Base-by-base conservation (phyloP, 805 yeast genomes). In the Aciculoconidium aculeatum region DNA sequence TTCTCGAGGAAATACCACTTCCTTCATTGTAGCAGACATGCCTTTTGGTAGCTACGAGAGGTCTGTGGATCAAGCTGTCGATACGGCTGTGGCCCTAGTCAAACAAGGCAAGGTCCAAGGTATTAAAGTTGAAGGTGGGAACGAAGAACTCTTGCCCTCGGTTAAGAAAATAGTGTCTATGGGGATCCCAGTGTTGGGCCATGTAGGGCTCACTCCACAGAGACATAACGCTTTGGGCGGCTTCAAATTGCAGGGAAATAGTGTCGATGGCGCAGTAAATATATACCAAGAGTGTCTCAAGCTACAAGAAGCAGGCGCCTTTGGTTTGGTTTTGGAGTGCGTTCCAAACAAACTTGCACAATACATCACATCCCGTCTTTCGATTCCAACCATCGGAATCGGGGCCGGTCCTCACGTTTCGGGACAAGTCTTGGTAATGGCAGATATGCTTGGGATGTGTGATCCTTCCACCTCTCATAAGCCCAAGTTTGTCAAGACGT, bases 121-220 rank as follows among this genome's bases (percentile, higher is more conserved):
- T 0, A 70, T 90, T 34, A 90, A 92, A 50, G 47, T 92, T 8
- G 98, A 92, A 58, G 94, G 95, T 5, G 88, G 92, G 0, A 56
- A 48, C 21, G 77, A 72, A 32, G 70, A 68, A 32, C 52, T 75
- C 3, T 37, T 52, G 4, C 60, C 69, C 2, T 72, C 80, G 1
- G 71, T 92, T 7, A 45, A 54, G 33, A 68, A 67, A 36, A 55
- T 90, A 11, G 66, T 77, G 1, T 50, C 67, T 4, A 63, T 79
- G 11, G 97, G 97, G 1, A 77, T 90, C 7, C 94, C 96, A 0
- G 87, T 87, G 3, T 69, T 85, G 58, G 96, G 94, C 1, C 98
- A 90, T 53, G 74, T 85, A 17, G 98, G 98, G 0, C 61, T 90
- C 17, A 85, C 95, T 4, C 98, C 98, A 2, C 97, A 92, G 52